Percentiles rank a stretch among this genome's conserved stretches.
These are phyloP conservation scores for Fraxinus greggii DNA, from an alignment of 305 asterid genomes.

Conservation along the genomic window DNA sequence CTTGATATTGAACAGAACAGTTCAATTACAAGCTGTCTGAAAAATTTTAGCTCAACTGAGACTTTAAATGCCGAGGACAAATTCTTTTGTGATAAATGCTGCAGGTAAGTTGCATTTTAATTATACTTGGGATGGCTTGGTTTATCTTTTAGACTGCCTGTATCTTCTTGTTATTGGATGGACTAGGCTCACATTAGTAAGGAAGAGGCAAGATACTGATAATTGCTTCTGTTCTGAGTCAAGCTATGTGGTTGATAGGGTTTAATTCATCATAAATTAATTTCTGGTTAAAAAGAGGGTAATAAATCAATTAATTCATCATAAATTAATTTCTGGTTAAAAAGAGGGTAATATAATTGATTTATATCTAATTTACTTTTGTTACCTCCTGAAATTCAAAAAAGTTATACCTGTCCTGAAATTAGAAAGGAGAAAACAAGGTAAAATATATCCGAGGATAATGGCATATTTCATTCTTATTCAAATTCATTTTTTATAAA, in stretches of 20 bases:
- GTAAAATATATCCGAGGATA: not conserved
- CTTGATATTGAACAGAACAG: conserved; percentile 91
- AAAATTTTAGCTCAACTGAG: conserved; percentile 88
- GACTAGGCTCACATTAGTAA: not conserved
- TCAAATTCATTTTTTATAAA: not conserved
- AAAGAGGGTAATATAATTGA: not conserved
- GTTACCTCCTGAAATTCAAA: not conserved
- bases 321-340: not conserved
- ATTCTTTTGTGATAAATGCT: conserved; percentile 88
- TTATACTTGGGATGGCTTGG: not conserved
- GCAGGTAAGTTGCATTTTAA: conserved; percentile 53
- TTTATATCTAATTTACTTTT: not conserved
- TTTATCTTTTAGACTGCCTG: not conserved
- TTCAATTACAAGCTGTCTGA: conserved; percentile 85
- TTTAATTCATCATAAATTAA: not conserved
- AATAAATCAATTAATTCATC: not conserved
- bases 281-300: not conserved
- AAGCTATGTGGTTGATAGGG: not conserved
- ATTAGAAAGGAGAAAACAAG: not conserved
- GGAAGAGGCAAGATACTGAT: not conserved
- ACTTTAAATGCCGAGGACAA: conserved; percentile 89
- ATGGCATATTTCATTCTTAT: not conserved
- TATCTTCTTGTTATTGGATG: not conserved
- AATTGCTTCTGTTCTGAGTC: not conserved
- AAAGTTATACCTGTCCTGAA: not conserved